Evolutionary conservation across 75 land plant genomes (phyloP), one percentile per base, ranked within the genome.

Genomic region (Sequoia sempervirens): DNA sequence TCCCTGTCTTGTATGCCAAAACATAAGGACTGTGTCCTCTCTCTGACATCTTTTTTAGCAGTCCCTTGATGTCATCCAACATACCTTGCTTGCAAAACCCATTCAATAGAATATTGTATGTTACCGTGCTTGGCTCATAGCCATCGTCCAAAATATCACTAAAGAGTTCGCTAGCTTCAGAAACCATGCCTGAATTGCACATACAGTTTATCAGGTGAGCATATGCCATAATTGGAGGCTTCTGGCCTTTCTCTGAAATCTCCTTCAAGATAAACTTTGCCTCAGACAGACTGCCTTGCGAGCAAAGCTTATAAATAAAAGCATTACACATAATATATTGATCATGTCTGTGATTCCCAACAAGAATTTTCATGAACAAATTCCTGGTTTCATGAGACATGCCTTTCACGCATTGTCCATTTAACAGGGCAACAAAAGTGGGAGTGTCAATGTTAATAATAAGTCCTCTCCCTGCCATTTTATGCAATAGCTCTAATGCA

Each of bases 11-110:
- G 82, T 81, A 83, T 5, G 89, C 79, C 36, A 87, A 75, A 14
- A 80, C 75, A 79, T 87, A 84, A 58, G 89, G 89, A 14, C 81
- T 18, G 72, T 83, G 84, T 70, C 88, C 88, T 26, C 73, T 79
- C 17, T 86, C 89, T 73, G 83, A 78, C 89, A 88, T 88, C 17
- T 87, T 88, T 50, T 86, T 80, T 54, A 87, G 87, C n/a, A 88
- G 47, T 43, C 41, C 68, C 34, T 87, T 86, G 36, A 84, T 85
- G 17, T 88, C 85, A 74, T 88, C 80, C 89, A 88, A 72, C 79
- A 80, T 85, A 3, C 89, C 89, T 34, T 89, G 89, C 82, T 89
- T 87, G 12, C 83, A 84, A 34, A 82, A 84, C 17, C 89, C 89
- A 37, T 86, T 84, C 30, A 88, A 80, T 81, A 86, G 58, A 18